These are phyloP conservation scores for Chamaecyparis obtusa DNA, from an alignment of 75 land plant species.

Conservation along the genomic window DNA sequence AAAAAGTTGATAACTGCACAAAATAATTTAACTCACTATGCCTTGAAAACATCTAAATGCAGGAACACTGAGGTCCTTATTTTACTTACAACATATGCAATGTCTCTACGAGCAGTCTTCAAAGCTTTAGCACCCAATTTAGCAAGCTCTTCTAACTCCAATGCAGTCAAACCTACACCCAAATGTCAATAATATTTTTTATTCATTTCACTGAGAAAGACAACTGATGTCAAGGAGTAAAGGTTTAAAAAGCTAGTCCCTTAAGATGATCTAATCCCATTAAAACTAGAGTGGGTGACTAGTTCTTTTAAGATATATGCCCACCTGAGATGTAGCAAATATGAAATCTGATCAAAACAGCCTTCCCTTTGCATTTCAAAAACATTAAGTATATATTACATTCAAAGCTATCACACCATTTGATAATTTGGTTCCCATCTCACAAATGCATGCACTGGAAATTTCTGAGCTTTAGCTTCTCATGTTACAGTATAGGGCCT, in stretches of 20 bases:
- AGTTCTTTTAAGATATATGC: not conserved
- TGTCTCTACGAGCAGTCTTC: slow-evolving; percentile 94
- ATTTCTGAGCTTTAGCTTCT: not conserved
- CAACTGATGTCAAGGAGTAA: not conserved
- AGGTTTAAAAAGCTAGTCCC: not conserved
- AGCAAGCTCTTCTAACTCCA: slow-evolving; percentile 73
- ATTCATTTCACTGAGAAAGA: not conserved
- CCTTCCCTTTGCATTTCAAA: not conserved
- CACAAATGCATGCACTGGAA: not conserved
- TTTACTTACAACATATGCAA: slow-evolving; percentile 82
- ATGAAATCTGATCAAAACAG: not conserved
- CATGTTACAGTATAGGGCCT: not conserved
- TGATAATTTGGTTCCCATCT: not conserved
- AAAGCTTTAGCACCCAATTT: slow-evolving; percentile 52
- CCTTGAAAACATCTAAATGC: not conserved
- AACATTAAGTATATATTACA: not conserved
- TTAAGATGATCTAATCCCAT: not conserved
- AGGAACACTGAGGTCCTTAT: not conserved
- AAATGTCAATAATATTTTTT: not conserved
- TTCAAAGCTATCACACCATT: not conserved
- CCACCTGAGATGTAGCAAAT: not conserved
- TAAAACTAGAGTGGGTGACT: not conserved
- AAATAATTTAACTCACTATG: not conserved
- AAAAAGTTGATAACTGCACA: not conserved
- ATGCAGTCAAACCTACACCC: slow-evolving; percentile 55